Conservation (phyloP, 148 eudicot species). For the Chenopodium quinoa region DNA sequence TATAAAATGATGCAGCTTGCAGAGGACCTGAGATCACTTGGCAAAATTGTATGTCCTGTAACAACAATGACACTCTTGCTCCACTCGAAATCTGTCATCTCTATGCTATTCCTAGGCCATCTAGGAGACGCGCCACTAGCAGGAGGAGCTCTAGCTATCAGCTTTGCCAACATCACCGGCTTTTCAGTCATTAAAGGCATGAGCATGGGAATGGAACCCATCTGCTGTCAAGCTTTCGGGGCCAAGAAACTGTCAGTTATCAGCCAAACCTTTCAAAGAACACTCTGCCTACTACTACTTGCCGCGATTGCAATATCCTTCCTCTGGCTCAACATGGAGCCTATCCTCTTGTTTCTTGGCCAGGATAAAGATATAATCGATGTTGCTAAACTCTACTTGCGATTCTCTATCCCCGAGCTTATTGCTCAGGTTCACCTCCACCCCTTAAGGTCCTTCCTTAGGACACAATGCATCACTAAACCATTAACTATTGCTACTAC, state of each 20-base stretch:
- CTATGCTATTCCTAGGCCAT: slow-evolving; percentile 80
- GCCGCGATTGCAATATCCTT: slow-evolving; percentile 51
- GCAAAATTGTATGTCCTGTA: slow-evolving; percentile 56
- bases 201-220: slow-evolving; percentile 89
- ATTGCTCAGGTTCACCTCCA: slow-evolving; percentile 58
- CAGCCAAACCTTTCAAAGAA: slow-evolving; percentile 65
- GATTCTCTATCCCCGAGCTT: slow-evolving; percentile 66
- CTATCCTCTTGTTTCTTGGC: slow-evolving; percentile 46
- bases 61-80: slow-evolving; percentile 54
- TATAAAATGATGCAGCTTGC: slow-evolving; percentile 39
- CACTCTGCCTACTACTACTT: slow-evolving; percentile 55
- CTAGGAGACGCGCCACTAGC: slow-evolving; percentile 67
- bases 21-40: slow-evolving; percentile 56
- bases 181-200: slow-evolving; percentile 87
- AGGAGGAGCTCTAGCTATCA: slow-evolving; percentile 82
- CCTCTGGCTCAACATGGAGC: slow-evolving; percentile 79
- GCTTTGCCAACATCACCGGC: slow-evolving; percentile 84
- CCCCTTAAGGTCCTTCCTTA: slow-evolving; percentile 61
- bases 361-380: slow-evolving; percentile 61
- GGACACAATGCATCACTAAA: slow-evolving; percentile 61
- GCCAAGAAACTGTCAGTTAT: slow-evolving; percentile 61
- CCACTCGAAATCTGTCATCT: slow-evolving; percentile 66
- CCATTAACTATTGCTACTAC: slow-evolving; percentile 55
- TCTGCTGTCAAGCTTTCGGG: slow-evolving; percentile 88
- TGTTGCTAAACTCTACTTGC: slow-evolving; percentile 63